Base-by-base conservation (phyloP, 2,329 filamentous ascomycete species). In the Aspergillus neotritici region DNA sequence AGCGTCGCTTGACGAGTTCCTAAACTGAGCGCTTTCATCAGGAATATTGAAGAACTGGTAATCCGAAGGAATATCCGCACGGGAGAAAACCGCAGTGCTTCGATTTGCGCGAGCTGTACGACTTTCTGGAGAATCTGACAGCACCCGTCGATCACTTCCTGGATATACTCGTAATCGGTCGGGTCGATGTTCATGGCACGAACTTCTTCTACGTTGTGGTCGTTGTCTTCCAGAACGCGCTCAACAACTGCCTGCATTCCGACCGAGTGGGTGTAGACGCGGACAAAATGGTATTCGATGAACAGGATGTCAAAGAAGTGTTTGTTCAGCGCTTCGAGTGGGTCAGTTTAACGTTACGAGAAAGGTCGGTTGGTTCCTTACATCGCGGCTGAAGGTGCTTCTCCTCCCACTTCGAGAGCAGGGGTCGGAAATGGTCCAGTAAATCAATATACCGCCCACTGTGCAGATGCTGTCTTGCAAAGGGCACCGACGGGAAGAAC, bases 191-290 rank as follows among this genome's bases (percentile, higher is more conserved):
- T 65, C 50, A 73, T 63, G 10, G 68, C 58, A 9, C 71, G 54
- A 31, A 71, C 59, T 58, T 71, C 31, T 35, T 64, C 53, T 37
- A 54, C 21, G 32, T 62, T 60, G 5, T 58, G 49, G 31, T 62
- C 59, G 17, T 54, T 53, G 36, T 67, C 62, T 30, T 63, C 61
- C 4, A 75, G 61, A 1, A 69, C 71, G n/a, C 75, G 71, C 46
- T 79, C 76, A 3, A 78, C 74, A 3, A 79, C 71, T 2, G 76
- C 76, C 56, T 79, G 76, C 60, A 79, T 74, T 3, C 75, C 75
- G 5, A 79, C 66, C 41, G 61, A 66, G 46, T 64, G 66, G 25
- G 61, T 68, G 58, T 67, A 72, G 3, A 70, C 68, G 21, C 66
- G 62, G 15, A 70, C 68, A 41, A 71, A 72, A 46, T 70, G 63